Conservation (phyloP, 768 basidiomycete species). For the Filobasidium wieringae region DNA sequence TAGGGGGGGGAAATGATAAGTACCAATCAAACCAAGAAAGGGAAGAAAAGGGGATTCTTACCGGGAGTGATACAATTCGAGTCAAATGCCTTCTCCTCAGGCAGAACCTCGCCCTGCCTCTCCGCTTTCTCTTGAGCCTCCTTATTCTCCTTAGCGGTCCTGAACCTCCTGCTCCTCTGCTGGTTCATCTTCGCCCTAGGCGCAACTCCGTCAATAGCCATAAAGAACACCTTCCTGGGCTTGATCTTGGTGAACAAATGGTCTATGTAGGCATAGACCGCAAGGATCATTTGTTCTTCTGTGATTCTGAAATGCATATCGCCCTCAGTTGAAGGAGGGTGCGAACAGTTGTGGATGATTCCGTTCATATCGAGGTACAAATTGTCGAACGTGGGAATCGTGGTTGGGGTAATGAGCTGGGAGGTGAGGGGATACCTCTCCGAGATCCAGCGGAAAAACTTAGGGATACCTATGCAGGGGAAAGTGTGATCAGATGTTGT, state of each 20-base stretch:
- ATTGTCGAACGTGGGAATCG: conserved; percentile 86
- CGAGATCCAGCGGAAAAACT: conserved; percentile 98
- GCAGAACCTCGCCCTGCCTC: conserved; percentile 77
- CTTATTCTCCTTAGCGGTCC: conserved; percentile 83
- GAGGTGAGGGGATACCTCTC: conserved; percentile 98
- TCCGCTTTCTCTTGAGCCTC: conserved; percentile 78
- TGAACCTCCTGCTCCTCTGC: conserved; percentile 82
- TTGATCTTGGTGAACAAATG: conserved; percentile 94
- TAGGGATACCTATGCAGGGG: neutral
- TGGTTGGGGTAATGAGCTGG: conserved; percentile 93
- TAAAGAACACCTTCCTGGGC: conserved; percentile 93
- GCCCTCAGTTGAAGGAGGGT: conserved; percentile 73
- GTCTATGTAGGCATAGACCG: conserved; percentile 94
- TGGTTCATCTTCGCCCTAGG: conserved; percentile 99
- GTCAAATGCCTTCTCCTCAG: conserved; percentile 90
- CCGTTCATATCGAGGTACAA: conserved; percentile 39
- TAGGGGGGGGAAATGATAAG: neutral
- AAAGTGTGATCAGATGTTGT: neutral
- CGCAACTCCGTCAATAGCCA: conserved; percentile 96
- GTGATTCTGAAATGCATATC: conserved; percentile 90
- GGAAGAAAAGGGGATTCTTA: too few species aligned
- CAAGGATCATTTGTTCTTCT: conserved; percentile 94
- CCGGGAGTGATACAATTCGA: conserved; percentile 98
- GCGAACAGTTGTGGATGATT: conserved; percentile 58
- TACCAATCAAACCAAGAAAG: conserved; percentile 36